Base-by-base conservation (phyloP, 2,329 filamentous ascomycete species). In the Diaporthe destruens region DNA sequence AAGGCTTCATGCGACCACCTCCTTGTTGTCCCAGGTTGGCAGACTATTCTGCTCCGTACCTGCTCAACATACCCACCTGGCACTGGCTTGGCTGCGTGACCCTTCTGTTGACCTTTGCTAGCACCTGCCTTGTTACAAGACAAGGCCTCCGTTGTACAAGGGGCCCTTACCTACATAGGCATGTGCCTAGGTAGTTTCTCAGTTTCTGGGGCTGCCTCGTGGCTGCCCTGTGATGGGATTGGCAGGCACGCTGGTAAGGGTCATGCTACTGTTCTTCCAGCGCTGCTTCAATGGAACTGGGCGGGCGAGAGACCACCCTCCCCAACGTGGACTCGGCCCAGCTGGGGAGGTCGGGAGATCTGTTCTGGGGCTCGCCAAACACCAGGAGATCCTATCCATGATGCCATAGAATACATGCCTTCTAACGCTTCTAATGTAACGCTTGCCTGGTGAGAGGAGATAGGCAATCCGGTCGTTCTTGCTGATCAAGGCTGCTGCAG, bases 121-220 rank as follows among this genome's bases (percentile, higher is more conserved):
- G 61, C 44, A 44, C 61, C 44, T 65, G 20, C 61, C 61, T 65
- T 36, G 44, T 51, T 36, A 36, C 61, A 39, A 71, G 56, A 39
- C 69, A 71, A 67, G 59, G 57, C 69, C 25, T 34, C 36, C 54
- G 57, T 71, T 71, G 55, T 42, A 65, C 34, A 44, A 54, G 56
- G 59, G 44, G 18, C 59, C 59, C 59, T 65, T 36, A 42, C 39
- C 34, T 8, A 11, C 34, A 3, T 36, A 36, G 34, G 34, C n/a
- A n/a, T n/a, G n/a, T 36, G 8, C 29, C 29, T 29, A 29, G 29
- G 29, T 29, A 29, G 29, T 29, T 29, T 29, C 29, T 29, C 29
- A 34, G 57, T 65, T 49, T 18, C 59, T 49, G 25, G 25, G 20
- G 59, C 29, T 44, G 49, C 39, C 42, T 23, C 18, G 55, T 23